A percentile compares a stretch with the other conserved stretches of the same genome.
These are phyloP conservation scores for Trypanosoma platydactyli DNA, from an alignment of 208 protist genomes.

Conservation along the genomic window DNA sequence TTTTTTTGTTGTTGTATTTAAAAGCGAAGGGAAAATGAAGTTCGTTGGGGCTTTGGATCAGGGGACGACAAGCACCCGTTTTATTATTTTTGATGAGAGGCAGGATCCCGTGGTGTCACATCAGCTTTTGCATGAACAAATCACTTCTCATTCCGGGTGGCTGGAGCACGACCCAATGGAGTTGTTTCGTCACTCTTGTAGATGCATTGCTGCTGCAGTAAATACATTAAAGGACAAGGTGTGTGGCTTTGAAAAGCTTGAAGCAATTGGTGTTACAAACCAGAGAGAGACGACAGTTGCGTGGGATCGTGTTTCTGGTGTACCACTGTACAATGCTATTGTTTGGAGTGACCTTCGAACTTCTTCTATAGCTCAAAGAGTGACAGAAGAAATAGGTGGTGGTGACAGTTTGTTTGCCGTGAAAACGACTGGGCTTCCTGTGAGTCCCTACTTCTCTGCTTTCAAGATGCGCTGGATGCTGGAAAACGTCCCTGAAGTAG, in stretches of 20 bases:
- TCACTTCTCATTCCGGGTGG: conserved; percentile 92
- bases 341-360: conserved; percentile 92
- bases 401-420: conserved; percentile 49
- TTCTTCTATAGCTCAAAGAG: conserved; percentile 42
- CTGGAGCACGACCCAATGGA: conserved; percentile 95
- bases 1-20: conserved; percentile 22
- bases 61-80: conserved; percentile 94
- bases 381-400: conserved; percentile 41
- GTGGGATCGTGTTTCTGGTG: conserved; percentile 96
- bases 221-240: too few relatives aligned
- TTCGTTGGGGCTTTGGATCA: conserved; percentile 93
- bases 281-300: conserved; percentile 98
- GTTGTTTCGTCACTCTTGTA: conserved; percentile 80
- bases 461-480: conserved; percentile 97
- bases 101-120: conserved; percentile 56
- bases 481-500: conserved; percentile 91
- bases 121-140: conserved; percentile 83
- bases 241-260: conserved; percentile 44
- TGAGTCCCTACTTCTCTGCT: conserved; percentile 97
- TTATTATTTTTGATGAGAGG: conserved; percentile 92
- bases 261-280: conserved; percentile 97
- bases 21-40: conserved; percentile 41
- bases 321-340: conserved; percentile 96
- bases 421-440: conserved; percentile 88
- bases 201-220: conserved; percentile 75